Evolutionary conservation across 2,329 filamentous ascomycete genomes (phyloP), one percentile per base, ranked within the genome.

Genomic region (Fusarium nematophilum): DNA sequence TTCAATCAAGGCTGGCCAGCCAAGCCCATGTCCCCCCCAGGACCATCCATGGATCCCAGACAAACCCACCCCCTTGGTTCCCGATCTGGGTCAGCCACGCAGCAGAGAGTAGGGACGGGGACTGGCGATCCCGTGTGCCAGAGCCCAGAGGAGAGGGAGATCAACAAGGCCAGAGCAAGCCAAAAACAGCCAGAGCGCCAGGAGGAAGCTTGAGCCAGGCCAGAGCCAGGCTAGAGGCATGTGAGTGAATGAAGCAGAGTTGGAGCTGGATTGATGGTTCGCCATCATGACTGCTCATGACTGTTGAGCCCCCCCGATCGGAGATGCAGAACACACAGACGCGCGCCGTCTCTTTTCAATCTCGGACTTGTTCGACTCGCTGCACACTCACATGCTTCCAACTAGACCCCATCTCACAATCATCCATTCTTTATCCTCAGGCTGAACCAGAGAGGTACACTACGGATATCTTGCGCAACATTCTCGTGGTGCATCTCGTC

Each of bases 21-120:
- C n/a, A n/a, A n/a, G n/a, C n/a, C n/a, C n/a, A n/a, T n/a, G n/a
- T n/a, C n/a, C n/a, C n/a, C n/a, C n/a, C n/a, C n/a, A n/a, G n/a
- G n/a, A n/a, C n/a, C n/a, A n/a, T n/a, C n/a, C n/a, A n/a, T n/a
- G n/a, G n/a, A n/a, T n/a, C n/a, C n/a, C n/a, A n/a, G 59, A 37
- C 54, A 33, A 53, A 53, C 53, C 53, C 62, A 64, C 55, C 52
- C 63, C 66, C 62, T 23, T 53, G 55, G 63, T 58, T 59, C 66
- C 64, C 66, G 66, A 69, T 69, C 64, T 69, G 53, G 57, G 42
- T 50, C 66, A 69, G 66, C 66, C 66, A 69, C 64, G 45, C 53
- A 62, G 52, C 37, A 46, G 38, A 57, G 52, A 53, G 64, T 61
- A 68, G 62, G 62, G 65, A 59, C 59, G 65, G 64, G 61, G 61